A percentile compares a stretch with the other conserved stretches of the same genome.
Evolutionary conservation across 805 yeast genomes (phyloP).

Genomic region (Yamadazyma scolyti): DNA sequence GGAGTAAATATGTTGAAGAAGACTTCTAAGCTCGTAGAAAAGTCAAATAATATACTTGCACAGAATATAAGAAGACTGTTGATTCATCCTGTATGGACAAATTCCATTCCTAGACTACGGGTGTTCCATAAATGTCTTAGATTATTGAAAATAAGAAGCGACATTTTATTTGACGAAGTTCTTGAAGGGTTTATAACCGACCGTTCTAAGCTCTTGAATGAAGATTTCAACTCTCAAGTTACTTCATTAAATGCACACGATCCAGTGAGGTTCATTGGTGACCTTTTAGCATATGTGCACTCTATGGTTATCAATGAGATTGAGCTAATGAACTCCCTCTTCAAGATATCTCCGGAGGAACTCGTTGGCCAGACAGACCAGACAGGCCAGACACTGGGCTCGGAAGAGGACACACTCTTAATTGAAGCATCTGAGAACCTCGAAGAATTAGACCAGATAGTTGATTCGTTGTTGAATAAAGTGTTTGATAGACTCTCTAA

Average conservation of each 20-base stretch:
- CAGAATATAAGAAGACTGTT: slow-evolving; percentile 30
- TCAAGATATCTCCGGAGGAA: slow-evolving; percentile 24
- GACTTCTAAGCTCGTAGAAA: slow-evolving; percentile 48
- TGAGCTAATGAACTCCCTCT: slow-evolving; percentile 66
- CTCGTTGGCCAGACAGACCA: slow-evolving; percentile 4
- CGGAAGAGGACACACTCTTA: slow-evolving; percentile 11
- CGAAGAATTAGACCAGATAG: background rate
- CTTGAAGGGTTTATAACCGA: slow-evolving; percentile 61
- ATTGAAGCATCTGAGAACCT: too few relatives aligned
- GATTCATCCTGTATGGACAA: slow-evolving; percentile 25
- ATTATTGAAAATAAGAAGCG: slow-evolving; percentile 28
- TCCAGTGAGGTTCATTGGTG: slow-evolving; percentile 80
- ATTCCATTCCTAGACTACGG: slow-evolving; percentile 18
- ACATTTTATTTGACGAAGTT: slow-evolving; percentile 54
- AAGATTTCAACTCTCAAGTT: slow-evolving; percentile 52
- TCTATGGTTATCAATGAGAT: slow-evolving; percentile 82
- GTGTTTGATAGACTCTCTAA: slow-evolving; percentile 53
- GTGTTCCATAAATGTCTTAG: slow-evolving; percentile 29
- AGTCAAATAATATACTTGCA: slow-evolving; percentile 26
- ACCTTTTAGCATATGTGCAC: slow-evolving; percentile 83
- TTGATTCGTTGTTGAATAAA: slow-evolving; percentile 3
- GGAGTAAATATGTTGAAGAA: slow-evolving; percentile 65
- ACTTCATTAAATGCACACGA: slow-evolving; percentile 55
- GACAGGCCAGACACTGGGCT: too few relatives aligned
- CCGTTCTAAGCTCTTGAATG: slow-evolving; percentile 60